Conservation (phyloP, 805 yeast genomes). For the Grigorovia yakushimaensis region DNA sequence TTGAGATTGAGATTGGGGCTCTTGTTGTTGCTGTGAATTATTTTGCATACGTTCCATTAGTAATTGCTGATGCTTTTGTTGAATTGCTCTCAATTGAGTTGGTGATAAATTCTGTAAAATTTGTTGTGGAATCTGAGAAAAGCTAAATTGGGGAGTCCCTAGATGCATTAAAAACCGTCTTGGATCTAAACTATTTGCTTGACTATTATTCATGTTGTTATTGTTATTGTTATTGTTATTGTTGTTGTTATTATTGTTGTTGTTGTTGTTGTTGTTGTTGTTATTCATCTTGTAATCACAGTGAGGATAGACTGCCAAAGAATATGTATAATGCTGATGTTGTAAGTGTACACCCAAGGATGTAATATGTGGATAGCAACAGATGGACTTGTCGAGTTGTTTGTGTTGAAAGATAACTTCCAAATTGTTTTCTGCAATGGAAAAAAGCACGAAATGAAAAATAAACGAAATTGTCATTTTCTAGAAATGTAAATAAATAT, state of each 20-base stretch:
- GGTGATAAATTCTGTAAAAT: conserved; percentile 24
- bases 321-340: too few relatives aligned
- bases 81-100: conserved; percentile 26
- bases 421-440: too few relatives aligned
- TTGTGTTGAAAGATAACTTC: too few relatives aligned
- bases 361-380: too few relatives aligned
- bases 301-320: too few relatives aligned
- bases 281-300: neutral
- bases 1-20: conserved; percentile 6
- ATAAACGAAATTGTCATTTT: too few relatives aligned
- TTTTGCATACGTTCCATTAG: conserved; percentile 23
- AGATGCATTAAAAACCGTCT: conserved; percentile 19
- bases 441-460: too few relatives aligned
- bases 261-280: conserved; percentile 1
- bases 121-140: conserved; percentile 27
- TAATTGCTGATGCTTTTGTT: conserved; percentile 28
- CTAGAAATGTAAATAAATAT: too few relatives aligned
- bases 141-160: conserved; percentile 28
- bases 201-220: neutral
- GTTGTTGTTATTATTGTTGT: neutral
- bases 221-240: conserved; percentile 1
- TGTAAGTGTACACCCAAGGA: neutral
- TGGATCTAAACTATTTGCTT: neutral
- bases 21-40: conserved; percentile 15
- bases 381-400: too few relatives aligned